Evolutionary conservation across 352 stramenopile species (phyloP), one percentile per base, ranked within the genome.

Genomic region (Phytophthora agathidicida): DNA sequence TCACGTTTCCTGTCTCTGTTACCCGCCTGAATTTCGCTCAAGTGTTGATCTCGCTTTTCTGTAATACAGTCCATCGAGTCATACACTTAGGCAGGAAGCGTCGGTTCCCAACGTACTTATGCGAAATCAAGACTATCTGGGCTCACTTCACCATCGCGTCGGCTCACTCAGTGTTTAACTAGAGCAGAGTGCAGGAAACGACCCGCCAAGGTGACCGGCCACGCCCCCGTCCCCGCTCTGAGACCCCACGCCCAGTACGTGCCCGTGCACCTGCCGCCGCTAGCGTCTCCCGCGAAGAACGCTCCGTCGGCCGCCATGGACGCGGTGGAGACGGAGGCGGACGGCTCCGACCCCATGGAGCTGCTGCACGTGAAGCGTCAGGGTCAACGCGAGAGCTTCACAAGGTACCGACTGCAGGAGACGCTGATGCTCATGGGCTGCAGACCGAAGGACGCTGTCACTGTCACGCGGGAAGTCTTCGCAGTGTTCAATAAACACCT

Each of bases 351-450:
- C 55, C 86, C 86, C 28, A 93, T 95, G 83, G 83, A 93, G 63
- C 65, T 89, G 28, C 80, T 95, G 50, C 27, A 78, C 22, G 83
- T 93, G 10, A 62, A 73, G 55, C 72, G 75, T 6, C 66, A 83
- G 50, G 75, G 73, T 14, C 38, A 52, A 30, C 62, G 65, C 61
- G 82, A 93, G 71, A 71, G 56, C 20, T 93, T 93, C 67, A 93
- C 86, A 53, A 83, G 86, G 22, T 93, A 95, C 51, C 78, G 86
- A 2, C 55, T 95, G 42, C 86, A 95, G 46, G 86, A 95, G 71
- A 95, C 86, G 44, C 75, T 95, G 35, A 93, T 93, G 78, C 78
- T 95, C 60, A 95, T 95, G 86, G 86, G 86, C 33, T 93, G 83
- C 48, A 73, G 86, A 27, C 75, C 78, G 3, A 89, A 88, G 37